Evolutionary conservation across 2,329 filamentous ascomycete genomes (phyloP).

Genomic region (Diplocarpon rosae): DNA sequence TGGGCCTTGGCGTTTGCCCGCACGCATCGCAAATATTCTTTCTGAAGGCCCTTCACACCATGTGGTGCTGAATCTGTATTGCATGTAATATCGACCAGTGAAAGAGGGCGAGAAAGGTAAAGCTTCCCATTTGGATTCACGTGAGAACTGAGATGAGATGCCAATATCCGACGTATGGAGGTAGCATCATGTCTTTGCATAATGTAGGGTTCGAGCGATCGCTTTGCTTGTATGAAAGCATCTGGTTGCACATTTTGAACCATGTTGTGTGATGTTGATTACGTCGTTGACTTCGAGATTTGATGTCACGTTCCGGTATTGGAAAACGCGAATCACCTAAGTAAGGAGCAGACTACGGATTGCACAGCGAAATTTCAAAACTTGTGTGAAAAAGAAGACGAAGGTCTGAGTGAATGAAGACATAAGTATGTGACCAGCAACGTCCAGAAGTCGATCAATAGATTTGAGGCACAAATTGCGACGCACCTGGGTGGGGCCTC

Average conservation of each 20-base stretch:
- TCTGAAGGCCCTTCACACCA: slow-evolving; percentile 36
- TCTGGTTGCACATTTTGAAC: slow-evolving; percentile 24
- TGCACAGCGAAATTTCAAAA: too few relatives aligned
- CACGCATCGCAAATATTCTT: slow-evolving; percentile 44
- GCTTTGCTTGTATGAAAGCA: slow-evolving; percentile 31
- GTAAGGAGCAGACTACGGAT: too few relatives aligned
- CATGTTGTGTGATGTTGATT: slow-evolving; percentile 12
- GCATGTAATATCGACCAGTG: slow-evolving; percentile 34
- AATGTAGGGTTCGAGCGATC: slow-evolving; percentile 40
- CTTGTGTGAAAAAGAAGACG: too few relatives aligned
- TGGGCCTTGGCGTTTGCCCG: slow-evolving; percentile 41
- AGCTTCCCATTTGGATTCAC: slow-evolving; percentile 28
- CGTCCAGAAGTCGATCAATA: too few relatives aligned
- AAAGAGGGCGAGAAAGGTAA: slow-evolving; percentile 30
- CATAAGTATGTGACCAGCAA: too few relatives aligned
- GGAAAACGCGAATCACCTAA: too few relatives aligned
- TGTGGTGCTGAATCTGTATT: slow-evolving; percentile 29
- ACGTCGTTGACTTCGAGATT: slow-evolving; percentile 2
- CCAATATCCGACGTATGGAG: slow-evolving; percentile 44
- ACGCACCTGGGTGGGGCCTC: too few relatives aligned
- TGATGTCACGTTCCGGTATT: background rate
- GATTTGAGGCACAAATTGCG: too few relatives aligned
- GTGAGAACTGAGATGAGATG: slow-evolving; percentile 41
- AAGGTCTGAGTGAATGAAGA: too few relatives aligned
- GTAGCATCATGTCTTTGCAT: slow-evolving; percentile 46